phyloP scores from a whole-genome alignment of 2,329 filamentous ascomycete species.

The Fragosphaeria purpurea region DNA sequence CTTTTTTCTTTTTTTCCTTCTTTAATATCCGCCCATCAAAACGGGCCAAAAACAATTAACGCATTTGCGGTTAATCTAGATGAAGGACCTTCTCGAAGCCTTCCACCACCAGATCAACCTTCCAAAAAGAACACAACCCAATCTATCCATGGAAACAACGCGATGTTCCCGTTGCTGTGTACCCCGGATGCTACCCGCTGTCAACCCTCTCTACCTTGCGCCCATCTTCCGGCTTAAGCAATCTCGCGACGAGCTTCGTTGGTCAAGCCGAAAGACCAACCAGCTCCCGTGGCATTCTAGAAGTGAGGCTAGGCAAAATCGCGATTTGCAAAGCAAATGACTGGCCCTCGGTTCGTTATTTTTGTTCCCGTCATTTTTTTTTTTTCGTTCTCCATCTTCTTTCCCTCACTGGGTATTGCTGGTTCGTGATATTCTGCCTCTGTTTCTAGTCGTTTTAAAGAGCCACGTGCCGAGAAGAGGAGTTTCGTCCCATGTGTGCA shows the following conservation, averaged over 20 bases:
- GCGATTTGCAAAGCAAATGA: too few species aligned
- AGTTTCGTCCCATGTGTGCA: background rate
- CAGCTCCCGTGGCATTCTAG: too few species aligned
- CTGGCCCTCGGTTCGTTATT: too few species aligned
- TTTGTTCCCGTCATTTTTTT: too few species aligned
- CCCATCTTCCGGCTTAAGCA: background rate
- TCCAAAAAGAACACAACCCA: background rate
- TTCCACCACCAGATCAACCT: conserved; percentile 1
- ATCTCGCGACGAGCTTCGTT: too few species aligned
- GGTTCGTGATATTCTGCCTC: conserved; percentile 1
- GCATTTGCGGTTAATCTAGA: conserved; percentile 7
- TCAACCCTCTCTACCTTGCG: background rate
- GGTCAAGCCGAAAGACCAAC: too few species aligned
- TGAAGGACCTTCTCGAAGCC: conserved; percentile 12
- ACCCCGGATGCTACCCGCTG: background rate
- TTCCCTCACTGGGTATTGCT: background rate
- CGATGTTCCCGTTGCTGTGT: background rate
- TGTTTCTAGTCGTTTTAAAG: background rate
- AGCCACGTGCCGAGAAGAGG: too few species aligned
- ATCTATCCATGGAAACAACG: background rate
- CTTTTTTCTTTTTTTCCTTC: background rate
- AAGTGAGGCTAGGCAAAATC: too few species aligned
- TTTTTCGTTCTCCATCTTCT: too few species aligned
- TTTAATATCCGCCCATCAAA: background rate
- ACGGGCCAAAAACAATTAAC: background rate